These are phyloP conservation scores for Stemphylium lycopersici DNA, from an alignment of 2,329 filamentous ascomycete species.

Conservation along the genomic window DNA sequence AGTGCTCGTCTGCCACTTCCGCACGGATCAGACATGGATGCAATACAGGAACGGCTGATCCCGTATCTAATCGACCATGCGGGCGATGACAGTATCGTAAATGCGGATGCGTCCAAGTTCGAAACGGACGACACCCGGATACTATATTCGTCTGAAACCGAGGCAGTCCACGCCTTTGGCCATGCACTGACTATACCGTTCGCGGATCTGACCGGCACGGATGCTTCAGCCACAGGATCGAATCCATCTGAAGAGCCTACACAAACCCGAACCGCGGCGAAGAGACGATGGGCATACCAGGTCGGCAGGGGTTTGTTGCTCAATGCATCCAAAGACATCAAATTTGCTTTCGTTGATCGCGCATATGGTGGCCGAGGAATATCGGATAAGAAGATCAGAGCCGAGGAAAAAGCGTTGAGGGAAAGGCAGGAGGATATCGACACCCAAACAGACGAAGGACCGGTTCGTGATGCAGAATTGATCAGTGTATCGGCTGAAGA, in stretches of 20 bases:
- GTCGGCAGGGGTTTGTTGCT: conserved; percentile 66
- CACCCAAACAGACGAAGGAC: conserved; percentile 53
- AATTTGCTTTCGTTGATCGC: conserved; percentile 63
- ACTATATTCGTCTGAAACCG: conserved; percentile 60
- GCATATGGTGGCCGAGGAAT: conserved; percentile 67
- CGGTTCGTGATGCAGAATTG: conserved; percentile 44
- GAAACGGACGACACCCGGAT: conserved; percentile 61
- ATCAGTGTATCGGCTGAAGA: conserved; percentile 24
- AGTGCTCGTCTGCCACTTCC: conserved; percentile 60
- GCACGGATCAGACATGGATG: conserved; percentile 56
- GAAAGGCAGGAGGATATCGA: conserved; percentile 56
- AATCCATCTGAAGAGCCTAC: conserved; percentile 31
- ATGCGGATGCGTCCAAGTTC: conserved; percentile 65
- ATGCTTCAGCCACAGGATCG: conserved; percentile 35
- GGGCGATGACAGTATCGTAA: conserved; percentile 56
- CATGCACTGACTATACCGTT: conserved; percentile 60
- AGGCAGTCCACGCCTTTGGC: conserved; percentile 63
- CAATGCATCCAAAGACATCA: conserved; percentile 61
- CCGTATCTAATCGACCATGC: conserved; percentile 65
- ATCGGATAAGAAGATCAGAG: conserved; percentile 46
- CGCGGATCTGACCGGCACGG: conserved; percentile 54
- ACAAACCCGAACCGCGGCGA: conserved; percentile 54
- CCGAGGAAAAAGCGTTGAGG: conserved; percentile 50
- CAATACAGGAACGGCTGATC: conserved; percentile 63
- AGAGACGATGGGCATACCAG: conserved; percentile 64